phyloP scores from a whole-genome alignment of 306 rosid species.

The Quercus glauca region DNA sequence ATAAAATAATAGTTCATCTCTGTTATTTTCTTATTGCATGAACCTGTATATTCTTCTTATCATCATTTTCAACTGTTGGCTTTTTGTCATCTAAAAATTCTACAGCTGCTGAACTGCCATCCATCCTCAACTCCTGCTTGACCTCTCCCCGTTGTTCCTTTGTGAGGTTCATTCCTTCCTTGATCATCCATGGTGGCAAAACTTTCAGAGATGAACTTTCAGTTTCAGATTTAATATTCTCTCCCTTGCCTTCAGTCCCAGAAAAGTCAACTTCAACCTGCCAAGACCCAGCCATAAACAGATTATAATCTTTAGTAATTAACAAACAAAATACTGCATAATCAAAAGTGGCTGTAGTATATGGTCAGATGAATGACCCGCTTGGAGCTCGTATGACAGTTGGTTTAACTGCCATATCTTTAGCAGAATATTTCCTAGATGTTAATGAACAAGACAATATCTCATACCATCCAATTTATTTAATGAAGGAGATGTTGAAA shows the following conservation, averaged over 20 bases:
- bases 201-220: constrained; percentile 56
- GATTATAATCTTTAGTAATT: background rate
- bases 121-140: constrained; percentile 69
- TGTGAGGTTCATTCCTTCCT: constrained; percentile 85
- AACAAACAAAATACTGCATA: background rate
- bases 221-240: constrained; percentile 60
- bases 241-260: constrained; percentile 64
- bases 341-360: background rate
- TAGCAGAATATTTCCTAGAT: constrained; percentile 1
- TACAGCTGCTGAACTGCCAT: constrained; percentile 49
- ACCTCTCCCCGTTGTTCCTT: constrained; percentile 90
- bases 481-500: background rate
- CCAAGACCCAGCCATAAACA: constrained; percentile 22
- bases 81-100: constrained; percentile 69
- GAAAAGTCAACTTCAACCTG: constrained; percentile 88
- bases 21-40: constrained; percentile 3
- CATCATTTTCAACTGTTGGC: constrained; percentile 40
- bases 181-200: constrained; percentile 98
- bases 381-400: background rate
- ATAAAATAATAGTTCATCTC: constrained; percentile 15
- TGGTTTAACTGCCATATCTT: constrained; percentile 15
- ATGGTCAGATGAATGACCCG: background rate
- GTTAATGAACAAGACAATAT: constrained; percentile 13
- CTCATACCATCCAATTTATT: background rate
- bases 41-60: constrained; percentile 60